A percentile compares a stretch with the other conserved stretches of the same genome.
These are phyloP conservation scores for Peronospora destructor DNA, from an alignment of 352 stramenopile species.

Conservation along the genomic window DNA sequence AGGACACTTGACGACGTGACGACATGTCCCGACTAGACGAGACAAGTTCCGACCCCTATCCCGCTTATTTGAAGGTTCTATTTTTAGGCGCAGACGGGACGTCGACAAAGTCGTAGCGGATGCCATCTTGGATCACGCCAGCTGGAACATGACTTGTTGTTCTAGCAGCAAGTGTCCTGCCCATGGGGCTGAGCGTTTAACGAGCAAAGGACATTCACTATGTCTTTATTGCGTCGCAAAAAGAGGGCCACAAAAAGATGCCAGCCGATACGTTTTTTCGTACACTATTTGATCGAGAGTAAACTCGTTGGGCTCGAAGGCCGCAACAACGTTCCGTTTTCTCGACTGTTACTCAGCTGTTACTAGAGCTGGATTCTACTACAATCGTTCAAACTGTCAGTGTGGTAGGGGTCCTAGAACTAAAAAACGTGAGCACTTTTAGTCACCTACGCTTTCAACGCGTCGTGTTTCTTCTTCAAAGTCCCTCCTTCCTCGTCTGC, in stretches of 20 bases:
- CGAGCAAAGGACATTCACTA: conserved; percentile 1
- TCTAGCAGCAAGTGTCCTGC: not conserved
- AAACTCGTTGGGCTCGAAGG: too few relatives aligned
- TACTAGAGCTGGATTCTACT: too few relatives aligned
- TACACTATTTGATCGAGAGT: too few relatives aligned
- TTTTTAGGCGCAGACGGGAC: conserved; percentile 17
- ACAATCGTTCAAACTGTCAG: too few relatives aligned
- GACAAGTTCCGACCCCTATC: conserved; percentile 31
- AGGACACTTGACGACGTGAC: conserved; percentile 12
- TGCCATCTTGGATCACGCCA: conserved; percentile 9
- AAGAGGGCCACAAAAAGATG: too few relatives aligned
- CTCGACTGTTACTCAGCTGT: too few relatives aligned
- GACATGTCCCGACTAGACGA: conserved; percentile 17
- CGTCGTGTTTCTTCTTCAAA: conserved; percentile 16
- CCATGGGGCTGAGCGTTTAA: conserved; percentile 3
- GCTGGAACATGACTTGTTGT: not conserved
- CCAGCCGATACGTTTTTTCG: too few relatives aligned
- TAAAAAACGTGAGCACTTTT: too few relatives aligned
- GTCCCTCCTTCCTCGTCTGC: conserved; percentile 36
- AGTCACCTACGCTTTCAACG: conserved; percentile 19
- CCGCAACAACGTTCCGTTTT: too few relatives aligned
- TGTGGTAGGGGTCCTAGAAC: not conserved
- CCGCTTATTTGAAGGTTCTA: conserved; percentile 16
- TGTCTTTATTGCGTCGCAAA: too few relatives aligned
- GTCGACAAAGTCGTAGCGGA: conserved; percentile 1